Evolutionary conservation across 164 flowering plant genomes (phyloP).

Genomic region (Echeveria elegans): DNA sequence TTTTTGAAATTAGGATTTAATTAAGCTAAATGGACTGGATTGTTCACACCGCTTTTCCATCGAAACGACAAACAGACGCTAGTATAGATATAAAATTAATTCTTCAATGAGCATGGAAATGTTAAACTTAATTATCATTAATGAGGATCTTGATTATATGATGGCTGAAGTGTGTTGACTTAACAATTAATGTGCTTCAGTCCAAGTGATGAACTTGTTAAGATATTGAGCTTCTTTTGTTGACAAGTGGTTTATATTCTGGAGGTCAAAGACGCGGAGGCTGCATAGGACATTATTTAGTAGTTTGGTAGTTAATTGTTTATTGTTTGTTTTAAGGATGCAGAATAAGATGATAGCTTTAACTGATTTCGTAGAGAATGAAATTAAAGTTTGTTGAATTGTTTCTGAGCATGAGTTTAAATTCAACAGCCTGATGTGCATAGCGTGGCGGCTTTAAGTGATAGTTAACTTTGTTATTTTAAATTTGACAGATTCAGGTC

Average conservation of each 20-base stretch:
- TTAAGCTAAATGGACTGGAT: no score
- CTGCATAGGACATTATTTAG: neutral
- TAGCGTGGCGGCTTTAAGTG: neutral
- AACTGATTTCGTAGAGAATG: neutral
- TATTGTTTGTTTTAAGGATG: slow-evolving; percentile 3
- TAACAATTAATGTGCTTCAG: no score
- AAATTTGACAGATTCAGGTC: no score
- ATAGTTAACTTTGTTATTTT: neutral
- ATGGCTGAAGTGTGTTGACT: neutral
- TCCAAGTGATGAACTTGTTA: neutral
- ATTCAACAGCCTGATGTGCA: neutral
- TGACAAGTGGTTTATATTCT: neutral
- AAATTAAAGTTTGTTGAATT: neutral
- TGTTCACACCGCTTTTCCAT: no score
- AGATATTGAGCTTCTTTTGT: neutral
- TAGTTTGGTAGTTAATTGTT: neutral
- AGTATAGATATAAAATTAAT: no score
- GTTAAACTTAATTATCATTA: neutral
- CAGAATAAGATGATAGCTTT: neutral
- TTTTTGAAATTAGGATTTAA: no score
- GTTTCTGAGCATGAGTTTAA: neutral
- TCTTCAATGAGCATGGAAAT: neutral
- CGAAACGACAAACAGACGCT: no score
- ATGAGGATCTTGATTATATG: neutral
- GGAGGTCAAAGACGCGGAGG: slow-evolving; percentile 1